Base-by-base conservation (phyloP, 352 stramenopile species). In the Halophytophthora polymorphica region DNA sequence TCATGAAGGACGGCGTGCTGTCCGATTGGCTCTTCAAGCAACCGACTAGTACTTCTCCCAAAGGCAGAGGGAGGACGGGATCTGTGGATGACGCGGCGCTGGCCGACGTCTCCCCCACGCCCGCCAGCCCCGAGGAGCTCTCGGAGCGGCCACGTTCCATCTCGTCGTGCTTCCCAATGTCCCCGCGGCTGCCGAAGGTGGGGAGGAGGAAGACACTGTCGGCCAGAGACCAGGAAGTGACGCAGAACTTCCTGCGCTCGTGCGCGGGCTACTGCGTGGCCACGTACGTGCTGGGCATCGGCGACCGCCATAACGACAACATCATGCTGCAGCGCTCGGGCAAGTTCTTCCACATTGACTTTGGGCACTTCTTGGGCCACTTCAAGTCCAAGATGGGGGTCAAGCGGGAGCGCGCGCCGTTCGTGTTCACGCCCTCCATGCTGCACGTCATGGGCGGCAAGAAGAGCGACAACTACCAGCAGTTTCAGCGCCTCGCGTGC, bases 311-410 rank as follows among this genome's bases (percentile, higher is more conserved):
- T 69, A 96, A 96, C 56, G 93, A 98, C 63, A 98, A 98, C 60
- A 83, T 98, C 45, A 98, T 98, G 95, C 66, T 98, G 40, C 96
- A 96, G 57, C 74, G 77, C 15, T 86, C 91, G 5, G 94, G 94
- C 0, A 95, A 95, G 53, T 82, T 98, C 19, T 98, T 98, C 67
- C 95, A 98, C 79, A 98, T 98, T 45, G 95, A 98, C 49, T 98
- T 98, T 58, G 94, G 95, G 1, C 93, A 98, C 57, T 97, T 98
- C 45, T 62, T 98, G 22, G 92, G 92, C n/a, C 96, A 98, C 43
- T 98, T 97, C 66, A 98, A 98, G 66, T 88, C 69, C 19, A 97
- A 97, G 53, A 52, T 96, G 13, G 93, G 93, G 8, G 77, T 97
- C 36, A 96, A 96, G 57, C 72, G 91, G 6, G 93, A 98, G 58